These are phyloP conservation scores for Blastobotrys elegans DNA, from an alignment of 1,139 yeast genomes.

Conservation along the genomic window DNA sequence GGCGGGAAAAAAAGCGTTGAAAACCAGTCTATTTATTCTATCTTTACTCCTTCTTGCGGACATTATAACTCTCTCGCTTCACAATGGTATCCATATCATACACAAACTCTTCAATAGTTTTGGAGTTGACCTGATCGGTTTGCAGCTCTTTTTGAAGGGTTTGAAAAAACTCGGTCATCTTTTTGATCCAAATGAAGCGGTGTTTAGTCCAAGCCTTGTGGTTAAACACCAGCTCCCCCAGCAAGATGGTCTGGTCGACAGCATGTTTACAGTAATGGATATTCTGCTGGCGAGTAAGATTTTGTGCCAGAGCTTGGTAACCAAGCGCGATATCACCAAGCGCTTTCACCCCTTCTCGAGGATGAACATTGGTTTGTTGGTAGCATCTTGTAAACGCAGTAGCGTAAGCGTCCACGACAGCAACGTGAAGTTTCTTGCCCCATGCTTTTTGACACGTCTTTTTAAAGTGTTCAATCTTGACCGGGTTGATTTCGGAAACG, in stretches of 20 bases:
- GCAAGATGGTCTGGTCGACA: slow-evolving; percentile 11
- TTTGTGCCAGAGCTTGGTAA: slow-evolving; percentile 13
- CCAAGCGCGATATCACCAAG: slow-evolving; percentile 16
- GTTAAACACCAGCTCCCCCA: slow-evolving; percentile 15
- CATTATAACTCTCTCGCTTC: slow-evolving; percentile 1
- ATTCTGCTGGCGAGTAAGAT: slow-evolving; percentile 7
- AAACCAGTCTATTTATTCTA: neutral
- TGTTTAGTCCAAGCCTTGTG: slow-evolving; percentile 17
- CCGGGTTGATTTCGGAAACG: slow-evolving; percentile 5
- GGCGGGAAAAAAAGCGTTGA: neutral
- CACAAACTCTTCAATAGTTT: slow-evolving; percentile 16
- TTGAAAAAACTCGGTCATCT: slow-evolving; percentile 14
- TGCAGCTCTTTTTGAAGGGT: slow-evolving; percentile 2
- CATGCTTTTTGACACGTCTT: slow-evolving; percentile 13
- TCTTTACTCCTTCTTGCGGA: no score
- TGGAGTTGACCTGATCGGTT: slow-evolving; percentile 4
- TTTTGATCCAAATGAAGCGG: slow-evolving; percentile 15
- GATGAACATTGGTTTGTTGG: slow-evolving; percentile 8
- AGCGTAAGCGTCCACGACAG: slow-evolving; percentile 10
- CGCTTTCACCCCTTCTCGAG: slow-evolving; percentile 18
- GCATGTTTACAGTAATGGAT: slow-evolving; percentile 8
- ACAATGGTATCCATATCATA: slow-evolving; percentile 16
- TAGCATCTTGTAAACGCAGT: slow-evolving; percentile 6
- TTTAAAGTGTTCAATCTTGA: slow-evolving; percentile 11
- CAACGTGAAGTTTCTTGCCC: slow-evolving; percentile 15